Evolutionary conservation across 371 early-diverging fungal species (phyloP).

Genomic region (Mortierella sp.): DNA sequence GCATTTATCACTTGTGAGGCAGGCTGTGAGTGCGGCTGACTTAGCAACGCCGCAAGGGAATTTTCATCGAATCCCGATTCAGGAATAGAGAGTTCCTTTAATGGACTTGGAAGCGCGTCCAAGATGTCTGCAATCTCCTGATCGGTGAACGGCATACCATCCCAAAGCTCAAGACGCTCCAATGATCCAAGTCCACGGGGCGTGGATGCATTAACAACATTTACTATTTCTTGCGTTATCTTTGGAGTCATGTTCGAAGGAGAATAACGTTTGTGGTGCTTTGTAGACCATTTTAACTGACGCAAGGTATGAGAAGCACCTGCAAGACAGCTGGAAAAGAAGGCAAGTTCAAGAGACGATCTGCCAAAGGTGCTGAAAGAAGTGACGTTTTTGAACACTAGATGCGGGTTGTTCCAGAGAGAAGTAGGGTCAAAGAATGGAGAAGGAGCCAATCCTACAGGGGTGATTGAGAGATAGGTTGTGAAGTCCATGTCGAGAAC

Average conservation of each 20-base stretch:
- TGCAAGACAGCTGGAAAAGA: neutral
- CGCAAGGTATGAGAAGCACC: neutral
- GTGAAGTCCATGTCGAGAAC: neutral
- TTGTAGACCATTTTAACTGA: neutral
- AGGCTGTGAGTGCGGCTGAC: neutral
- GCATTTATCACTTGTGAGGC: neutral
- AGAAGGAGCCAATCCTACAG: neutral
- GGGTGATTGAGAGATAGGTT: neutral
- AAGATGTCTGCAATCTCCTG: constrained; percentile 1
- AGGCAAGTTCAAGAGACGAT: neutral
- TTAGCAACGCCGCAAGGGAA: neutral
- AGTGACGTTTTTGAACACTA: neutral
- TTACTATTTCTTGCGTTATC: neutral
- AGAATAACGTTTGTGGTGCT: neutral
- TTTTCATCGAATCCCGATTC: constrained; percentile 3
- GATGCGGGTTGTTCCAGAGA: neutral
- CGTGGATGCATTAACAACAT: neutral
- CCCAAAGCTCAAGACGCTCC: constrained; percentile 6
- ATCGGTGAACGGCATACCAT: constrained; percentile 2
- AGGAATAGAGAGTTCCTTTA: neutral
- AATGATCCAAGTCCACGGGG: neutral
- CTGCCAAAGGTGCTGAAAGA: constrained; percentile 4
- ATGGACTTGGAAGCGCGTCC: neutral
- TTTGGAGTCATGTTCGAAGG: neutral
- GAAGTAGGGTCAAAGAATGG: neutral